These are phyloP conservation scores for Psilocybe cyanescens DNA, from an alignment of 768 basidiomycete genomes.

Conservation along the genomic window DNA sequence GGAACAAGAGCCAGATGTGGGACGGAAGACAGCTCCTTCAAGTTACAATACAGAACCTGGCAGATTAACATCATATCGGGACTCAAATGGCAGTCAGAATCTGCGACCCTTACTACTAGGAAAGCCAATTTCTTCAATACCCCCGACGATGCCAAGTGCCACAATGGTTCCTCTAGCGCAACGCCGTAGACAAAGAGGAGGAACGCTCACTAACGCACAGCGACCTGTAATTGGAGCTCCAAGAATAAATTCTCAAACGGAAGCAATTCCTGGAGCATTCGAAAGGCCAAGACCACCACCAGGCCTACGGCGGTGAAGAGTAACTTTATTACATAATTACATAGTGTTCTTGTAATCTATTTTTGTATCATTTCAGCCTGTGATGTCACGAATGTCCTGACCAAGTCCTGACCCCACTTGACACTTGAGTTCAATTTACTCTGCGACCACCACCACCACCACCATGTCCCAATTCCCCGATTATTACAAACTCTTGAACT, in stretches of 20 bases:
- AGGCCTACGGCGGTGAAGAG: background rate
- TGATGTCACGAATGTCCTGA: constrained; percentile 29
- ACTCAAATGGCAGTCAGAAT: constrained; percentile 5
- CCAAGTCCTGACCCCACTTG: background rate
- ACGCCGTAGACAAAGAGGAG: constrained; percentile 25
- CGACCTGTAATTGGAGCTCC: constrained; percentile 36
- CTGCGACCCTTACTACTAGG: constrained; percentile 41
- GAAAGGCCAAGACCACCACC: constrained; percentile 50
- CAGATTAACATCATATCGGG: constrained; percentile 4
- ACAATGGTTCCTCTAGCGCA: constrained; percentile 33
- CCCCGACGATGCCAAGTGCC: constrained; percentile 24
- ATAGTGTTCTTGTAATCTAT: constrained; percentile 4
- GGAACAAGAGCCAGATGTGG: background rate
- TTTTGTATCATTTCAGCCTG: constrained; percentile 8
- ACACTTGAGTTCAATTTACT: constrained; percentile 1
- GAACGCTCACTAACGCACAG: constrained; percentile 26
- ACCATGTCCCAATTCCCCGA: constrained; percentile 80
- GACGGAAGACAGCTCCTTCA: background rate
- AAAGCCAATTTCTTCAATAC: constrained; percentile 27
- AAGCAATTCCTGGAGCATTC: constrained; percentile 30
- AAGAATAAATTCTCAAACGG: constrained; percentile 21
- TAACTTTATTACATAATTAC: constrained; percentile 8
- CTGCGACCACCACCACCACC: constrained; percentile 11
- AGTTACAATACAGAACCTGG: background rate
- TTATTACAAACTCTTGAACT: constrained; percentile 70